Evolutionary conservation across 2,329 filamentous ascomycete species (phyloP).

Genomic region (Scedosporium apiospermum): DNA sequence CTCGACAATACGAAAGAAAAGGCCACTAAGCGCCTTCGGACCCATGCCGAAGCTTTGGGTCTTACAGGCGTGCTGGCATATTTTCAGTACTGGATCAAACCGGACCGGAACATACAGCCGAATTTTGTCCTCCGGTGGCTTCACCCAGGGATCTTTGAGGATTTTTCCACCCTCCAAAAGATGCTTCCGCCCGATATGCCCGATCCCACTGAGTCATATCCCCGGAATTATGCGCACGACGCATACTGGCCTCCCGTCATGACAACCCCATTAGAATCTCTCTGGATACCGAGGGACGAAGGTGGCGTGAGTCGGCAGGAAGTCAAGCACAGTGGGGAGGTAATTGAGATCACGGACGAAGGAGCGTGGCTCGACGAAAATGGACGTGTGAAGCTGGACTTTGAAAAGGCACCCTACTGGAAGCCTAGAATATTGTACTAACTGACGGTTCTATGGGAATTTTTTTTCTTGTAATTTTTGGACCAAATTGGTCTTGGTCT

Average conservation of each 20-base stretch:
- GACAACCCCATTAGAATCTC: conserved; percentile 46
- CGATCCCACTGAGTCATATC: conserved; percentile 30
- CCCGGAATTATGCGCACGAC: conserved; percentile 45
- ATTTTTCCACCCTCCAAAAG: conserved; percentile 49
- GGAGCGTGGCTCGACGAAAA: conserved; percentile 52
- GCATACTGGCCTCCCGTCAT: conserved; percentile 68
- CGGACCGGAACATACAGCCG: conserved; percentile 19
- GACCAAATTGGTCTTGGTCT: too few species aligned
- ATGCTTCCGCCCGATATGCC: conserved; percentile 13
- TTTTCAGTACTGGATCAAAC: conserved; percentile 17
- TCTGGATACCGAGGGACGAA: conserved; percentile 70
- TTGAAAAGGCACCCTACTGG: conserved; percentile 28
- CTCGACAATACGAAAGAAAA: conserved; percentile 25
- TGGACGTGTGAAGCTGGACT: conserved; percentile 23
- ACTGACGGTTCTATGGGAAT: conserved; percentile 13
- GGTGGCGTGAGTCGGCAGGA: conserved; percentile 64
- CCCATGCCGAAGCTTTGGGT: conserved; percentile 15
- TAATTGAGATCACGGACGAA: conserved; percentile 64
- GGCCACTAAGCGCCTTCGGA: conserved; percentile 23
- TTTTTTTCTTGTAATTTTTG: not conserved
- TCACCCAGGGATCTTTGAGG: conserved; percentile 66
- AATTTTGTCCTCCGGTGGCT: conserved; percentile 59
- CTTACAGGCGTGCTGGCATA: conserved; percentile 18
- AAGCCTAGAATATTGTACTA: conserved; percentile 29
- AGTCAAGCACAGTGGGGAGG: conserved; percentile 53